These are phyloP conservation scores for Globisporangium ultimum DNA, from an alignment of 352 stramenopile genomes.

Conservation along the genomic window DNA sequence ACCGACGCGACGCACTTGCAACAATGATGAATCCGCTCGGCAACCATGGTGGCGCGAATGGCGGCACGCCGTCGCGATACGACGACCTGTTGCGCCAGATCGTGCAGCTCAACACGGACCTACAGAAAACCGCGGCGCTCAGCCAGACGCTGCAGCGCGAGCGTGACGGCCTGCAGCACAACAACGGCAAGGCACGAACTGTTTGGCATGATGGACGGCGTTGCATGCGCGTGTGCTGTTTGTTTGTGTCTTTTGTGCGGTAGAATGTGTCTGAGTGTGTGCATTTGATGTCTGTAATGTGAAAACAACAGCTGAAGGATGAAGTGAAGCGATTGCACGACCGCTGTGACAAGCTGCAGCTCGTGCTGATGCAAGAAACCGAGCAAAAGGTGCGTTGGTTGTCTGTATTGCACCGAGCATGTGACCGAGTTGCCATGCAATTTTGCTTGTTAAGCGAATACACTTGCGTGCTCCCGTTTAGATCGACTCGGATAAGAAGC, in stretches of 20 bases:
- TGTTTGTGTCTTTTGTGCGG: not conserved
- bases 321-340: constrained; percentile 65
- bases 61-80: constrained; percentile 36
- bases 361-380: constrained; percentile 76
- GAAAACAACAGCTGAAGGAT: constrained; percentile 41
- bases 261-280: no score
- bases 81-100: constrained; percentile 78
- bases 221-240: not conserved
- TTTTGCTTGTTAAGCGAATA: no score
- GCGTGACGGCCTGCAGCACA: constrained; percentile 60
- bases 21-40: constrained; percentile 6
- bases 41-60: not conserved
- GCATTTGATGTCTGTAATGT: no score
- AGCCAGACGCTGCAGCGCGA: constrained; percentile 78
- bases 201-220: not conserved
- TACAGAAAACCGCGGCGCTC: constrained; percentile 79
- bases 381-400: constrained; percentile 57
- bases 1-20: not conserved
- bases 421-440: no score
- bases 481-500: constrained; percentile 77
- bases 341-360: constrained; percentile 78
- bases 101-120: constrained; percentile 78
- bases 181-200: constrained; percentile 38
- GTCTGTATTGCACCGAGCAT: no score
- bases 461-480: not conserved